These are phyloP conservation scores for Nicotiana knightiana DNA, from an alignment of 257 asterid species.

Conservation along the genomic window DNA sequence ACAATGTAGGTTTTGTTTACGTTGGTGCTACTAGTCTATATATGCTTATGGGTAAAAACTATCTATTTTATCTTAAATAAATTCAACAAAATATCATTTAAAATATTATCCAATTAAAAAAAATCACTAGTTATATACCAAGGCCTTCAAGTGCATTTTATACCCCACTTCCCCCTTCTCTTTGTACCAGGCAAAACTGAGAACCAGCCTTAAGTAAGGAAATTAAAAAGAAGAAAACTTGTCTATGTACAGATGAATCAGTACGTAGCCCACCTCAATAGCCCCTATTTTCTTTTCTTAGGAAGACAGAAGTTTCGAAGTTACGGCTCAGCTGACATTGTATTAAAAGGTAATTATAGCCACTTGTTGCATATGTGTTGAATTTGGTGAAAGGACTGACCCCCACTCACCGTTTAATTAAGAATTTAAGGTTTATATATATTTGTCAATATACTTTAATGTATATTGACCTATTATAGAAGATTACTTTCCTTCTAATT, in stretches of 20 bases:
- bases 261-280: not conserved
- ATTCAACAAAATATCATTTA: too few relatives aligned
- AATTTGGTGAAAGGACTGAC: not conserved
- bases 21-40: too few relatives aligned
- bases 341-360: not conserved
- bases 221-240: not conserved
- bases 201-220: not conserved
- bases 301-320: not conserved
- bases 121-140: too few relatives aligned
- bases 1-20: too few relatives aligned
- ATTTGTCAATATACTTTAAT: too few relatives aligned
- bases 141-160: not conserved
- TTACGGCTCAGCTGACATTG: not conserved
- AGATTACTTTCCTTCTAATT: too few relatives aligned
- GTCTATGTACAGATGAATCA: not conserved
- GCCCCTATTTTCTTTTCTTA: not conserved
- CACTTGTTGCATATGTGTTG: not conserved
- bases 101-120: too few relatives aligned
- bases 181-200: not conserved
- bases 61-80: too few relatives aligned
- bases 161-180: not conserved
- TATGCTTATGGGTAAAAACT: too few relatives aligned
- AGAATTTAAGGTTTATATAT: too few relatives aligned
- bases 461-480: too few relatives aligned
- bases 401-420: not conserved